phyloP scores from a whole-genome alignment of 2,329 filamentous ascomycete genomes.

The Hypoxylon rubiginosum region DNA sequence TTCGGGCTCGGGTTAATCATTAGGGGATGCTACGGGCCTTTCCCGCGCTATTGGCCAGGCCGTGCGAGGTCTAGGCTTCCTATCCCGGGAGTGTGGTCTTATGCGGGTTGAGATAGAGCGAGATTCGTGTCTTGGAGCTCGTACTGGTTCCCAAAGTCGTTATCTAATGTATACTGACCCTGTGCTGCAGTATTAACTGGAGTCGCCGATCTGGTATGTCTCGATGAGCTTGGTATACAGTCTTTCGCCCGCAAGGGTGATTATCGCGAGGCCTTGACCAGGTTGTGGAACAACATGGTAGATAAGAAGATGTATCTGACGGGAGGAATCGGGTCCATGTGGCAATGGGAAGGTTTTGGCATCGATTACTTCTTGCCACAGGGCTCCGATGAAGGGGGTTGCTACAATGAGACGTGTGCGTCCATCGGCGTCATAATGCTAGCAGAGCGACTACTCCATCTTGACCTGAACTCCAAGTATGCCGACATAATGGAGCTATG shows the following conservation, averaged over 20 bases:
- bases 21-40: background rate
- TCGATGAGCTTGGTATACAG: slow-evolving; percentile 50
- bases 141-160: slow-evolving; percentile 1
- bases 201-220: slow-evolving; percentile 66
- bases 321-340: slow-evolving; percentile 69
- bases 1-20: background rate
- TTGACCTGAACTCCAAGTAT: slow-evolving; percentile 66
- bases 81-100: background rate
- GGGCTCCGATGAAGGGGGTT: slow-evolving; percentile 71
- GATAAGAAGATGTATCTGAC: slow-evolving; percentile 73
- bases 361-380: slow-evolving; percentile 71
- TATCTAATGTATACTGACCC: slow-evolving; percentile 19
- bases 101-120: background rate
- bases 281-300: slow-evolving; percentile 72
- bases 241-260: slow-evolving; percentile 44
- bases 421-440: slow-evolving; percentile 72
- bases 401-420: slow-evolving; percentile 73
- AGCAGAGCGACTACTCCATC: slow-evolving; percentile 67
- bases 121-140: background rate
- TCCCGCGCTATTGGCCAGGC: background rate
- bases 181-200: slow-evolving; percentile 62
- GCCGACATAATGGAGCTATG: slow-evolving; percentile 72
- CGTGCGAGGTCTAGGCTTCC: background rate
- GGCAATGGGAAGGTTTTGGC: slow-evolving; percentile 73
- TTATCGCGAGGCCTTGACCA: slow-evolving; percentile 57